phyloP scores from a whole-genome alignment of 1,284 basidiomycete genomes.

The Rhodotorula sp. region DNA sequence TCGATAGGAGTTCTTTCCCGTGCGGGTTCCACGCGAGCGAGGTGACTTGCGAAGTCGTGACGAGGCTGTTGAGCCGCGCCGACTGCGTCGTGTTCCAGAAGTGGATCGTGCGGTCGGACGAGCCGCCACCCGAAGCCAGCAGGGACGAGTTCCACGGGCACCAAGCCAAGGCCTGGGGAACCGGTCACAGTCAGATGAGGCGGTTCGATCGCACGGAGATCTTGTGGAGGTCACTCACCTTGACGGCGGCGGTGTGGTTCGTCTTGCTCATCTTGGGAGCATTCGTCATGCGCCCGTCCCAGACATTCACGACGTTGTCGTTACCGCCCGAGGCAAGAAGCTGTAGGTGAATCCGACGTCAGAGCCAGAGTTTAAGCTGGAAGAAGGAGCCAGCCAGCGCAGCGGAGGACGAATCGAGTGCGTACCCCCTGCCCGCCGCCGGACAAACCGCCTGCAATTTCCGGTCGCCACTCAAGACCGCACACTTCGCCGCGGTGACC shows the following conservation, averaged over 20 bases:
- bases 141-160: conserved; percentile 93
- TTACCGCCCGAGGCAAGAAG: conserved; percentile 91
- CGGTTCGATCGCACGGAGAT: not conserved
- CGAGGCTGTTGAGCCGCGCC: conserved; percentile 76
- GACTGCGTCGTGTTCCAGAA: conserved; percentile 59
- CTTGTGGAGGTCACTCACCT: conserved; percentile 56
- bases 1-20: conserved; percentile 84
- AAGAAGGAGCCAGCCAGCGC: too few relatives aligned
- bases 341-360: conserved; percentile 49
- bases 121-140: conserved; percentile 90
- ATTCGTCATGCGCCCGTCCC: conserved; percentile 81
- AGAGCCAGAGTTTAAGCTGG: not conserved
- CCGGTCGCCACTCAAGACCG: conserved; percentile 50
- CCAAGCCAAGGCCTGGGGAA: conserved; percentile 84
- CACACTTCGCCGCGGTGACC: conserved; percentile 90
- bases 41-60: conserved; percentile 86
- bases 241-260: conserved; percentile 91
- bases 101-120: conserved; percentile 88
- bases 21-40: conserved; percentile 85
- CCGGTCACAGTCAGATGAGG: not conserved
- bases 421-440: conserved; percentile 43
- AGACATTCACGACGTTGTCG: conserved; percentile 94
- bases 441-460: conserved; percentile 38
- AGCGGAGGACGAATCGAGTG: not conserved
- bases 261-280: conserved; percentile 69